Conservation (phyloP, 1,284 basidiomycete species). For the Laetiporus sulphureus region DNA sequence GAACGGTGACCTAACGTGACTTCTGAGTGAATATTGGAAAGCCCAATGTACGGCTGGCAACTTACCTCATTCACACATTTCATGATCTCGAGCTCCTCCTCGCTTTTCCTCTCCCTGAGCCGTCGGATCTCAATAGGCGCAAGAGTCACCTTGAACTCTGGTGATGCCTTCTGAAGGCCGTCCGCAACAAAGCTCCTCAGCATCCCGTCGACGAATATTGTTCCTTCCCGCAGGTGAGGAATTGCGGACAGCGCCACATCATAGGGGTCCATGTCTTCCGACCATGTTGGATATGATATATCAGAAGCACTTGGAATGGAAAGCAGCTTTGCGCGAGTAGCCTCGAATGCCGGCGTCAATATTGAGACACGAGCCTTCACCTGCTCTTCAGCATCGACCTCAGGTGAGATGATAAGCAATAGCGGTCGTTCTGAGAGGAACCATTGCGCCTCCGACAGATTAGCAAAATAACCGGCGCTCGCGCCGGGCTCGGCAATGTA, state of each 20-base stretch:
- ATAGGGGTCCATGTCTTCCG: conserved; percentile 71
- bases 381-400: conserved; percentile 20
- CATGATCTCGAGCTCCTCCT: conserved; percentile 64
- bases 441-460: conserved; percentile 62
- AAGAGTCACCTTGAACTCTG: conserved; percentile 31
- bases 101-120: conserved; percentile 70
- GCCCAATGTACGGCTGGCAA: not conserved
- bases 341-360: conserved; percentile 75
- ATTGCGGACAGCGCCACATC: conserved; percentile 43
- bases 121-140: conserved; percentile 50
- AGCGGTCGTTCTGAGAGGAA: conserved; percentile 72
- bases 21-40: too few relatives aligned
- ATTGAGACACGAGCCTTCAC: conserved; percentile 45
- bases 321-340: conserved; percentile 58
- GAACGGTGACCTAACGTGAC: conserved; percentile 54
- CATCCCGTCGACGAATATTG: conserved; percentile 57
- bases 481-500: conserved; percentile 76
- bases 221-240: conserved; percentile 22
- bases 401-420: conserved; percentile 57
- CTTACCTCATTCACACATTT: conserved; percentile 76
- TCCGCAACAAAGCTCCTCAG: conserved; percentile 58
- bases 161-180: conserved; percentile 44
- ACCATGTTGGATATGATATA: conserved; percentile 61
- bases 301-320: conserved; percentile 38
- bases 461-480: conserved; percentile 64